Evolutionary conservation across 2,329 filamentous ascomycete genomes (phyloP).

Genomic region (Westerdykella aurantiaca): DNA sequence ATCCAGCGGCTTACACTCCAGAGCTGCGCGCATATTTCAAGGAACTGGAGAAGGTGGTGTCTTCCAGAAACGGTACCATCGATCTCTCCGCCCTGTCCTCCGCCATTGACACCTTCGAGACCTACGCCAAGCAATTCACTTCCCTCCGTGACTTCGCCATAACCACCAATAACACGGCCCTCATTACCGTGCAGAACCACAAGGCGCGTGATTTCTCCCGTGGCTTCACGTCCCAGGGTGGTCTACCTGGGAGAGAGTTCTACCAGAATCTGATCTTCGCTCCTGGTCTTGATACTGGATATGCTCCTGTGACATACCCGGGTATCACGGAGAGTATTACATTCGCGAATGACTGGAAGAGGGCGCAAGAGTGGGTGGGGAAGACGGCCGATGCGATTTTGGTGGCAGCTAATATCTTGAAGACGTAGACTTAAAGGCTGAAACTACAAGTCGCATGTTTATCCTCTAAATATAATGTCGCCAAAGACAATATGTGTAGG

Average conservation of each 20-base stretch:
- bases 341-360: conserved; percentile 23
- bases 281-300: conserved; percentile 40
- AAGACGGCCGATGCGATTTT: conserved; percentile 31
- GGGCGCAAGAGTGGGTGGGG: conserved; percentile 31
- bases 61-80: conserved; percentile 24
- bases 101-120: conserved; percentile 36
- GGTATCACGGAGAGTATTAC: conserved; percentile 36
- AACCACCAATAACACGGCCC: conserved; percentile 18
- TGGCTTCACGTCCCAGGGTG: conserved; percentile 44
- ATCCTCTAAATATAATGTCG: no score
- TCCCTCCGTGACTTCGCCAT: conserved; percentile 27
- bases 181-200: conserved; percentile 38
- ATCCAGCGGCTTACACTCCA: conserved; percentile 36
- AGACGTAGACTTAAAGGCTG: conserved; percentile 14
- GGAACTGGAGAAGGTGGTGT: conserved; percentile 29
- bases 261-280: conserved; percentile 46
- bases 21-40: conserved; percentile 35
- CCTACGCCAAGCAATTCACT: conserved; percentile 23
- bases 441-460: neutral
- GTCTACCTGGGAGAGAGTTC: conserved; percentile 41
- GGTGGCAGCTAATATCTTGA: conserved; percentile 31
- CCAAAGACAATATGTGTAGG: neutral
- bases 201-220: conserved; percentile 44
- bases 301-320: conserved; percentile 36
- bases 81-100: conserved; percentile 26